phyloP scores from a whole-genome alignment of 257 asterid species.

The Solanum okadae region DNA sequence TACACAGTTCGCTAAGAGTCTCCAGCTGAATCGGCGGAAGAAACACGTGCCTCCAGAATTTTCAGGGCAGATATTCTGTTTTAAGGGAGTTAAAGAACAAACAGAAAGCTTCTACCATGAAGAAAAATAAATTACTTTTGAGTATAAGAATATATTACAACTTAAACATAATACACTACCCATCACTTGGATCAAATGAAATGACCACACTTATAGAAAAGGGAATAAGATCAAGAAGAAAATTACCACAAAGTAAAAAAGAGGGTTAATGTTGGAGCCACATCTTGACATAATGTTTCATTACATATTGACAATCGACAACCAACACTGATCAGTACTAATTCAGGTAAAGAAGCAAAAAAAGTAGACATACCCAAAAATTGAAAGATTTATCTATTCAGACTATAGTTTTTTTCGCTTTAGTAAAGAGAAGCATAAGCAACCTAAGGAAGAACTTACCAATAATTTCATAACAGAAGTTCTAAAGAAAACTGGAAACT shows the following conservation, averaged over 20 bases:
- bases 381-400: not conserved
- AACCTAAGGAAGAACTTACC: not conserved
- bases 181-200: not conserved
- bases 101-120: not conserved
- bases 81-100: conserved; percentile 26
- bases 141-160: not conserved
- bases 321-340: not conserved
- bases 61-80: conserved; percentile 24
- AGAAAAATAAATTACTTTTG: not conserved
- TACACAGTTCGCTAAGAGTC: conserved; percentile 13
- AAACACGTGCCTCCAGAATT: conserved; percentile 26
- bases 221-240: not conserved
- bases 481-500: not conserved
- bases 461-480: not conserved
- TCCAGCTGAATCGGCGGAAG: conserved; percentile 26
- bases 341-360: not conserved
- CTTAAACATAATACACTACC: not conserved
- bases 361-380: not conserved
- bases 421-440: not conserved
- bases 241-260: not conserved
- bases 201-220: not conserved
- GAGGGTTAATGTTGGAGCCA: not conserved
- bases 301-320: not conserved
- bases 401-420: not conserved
- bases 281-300: not conserved